Conservation (phyloP, 1,284 basidiomycete species). For the Leccinum solheimii region DNA sequence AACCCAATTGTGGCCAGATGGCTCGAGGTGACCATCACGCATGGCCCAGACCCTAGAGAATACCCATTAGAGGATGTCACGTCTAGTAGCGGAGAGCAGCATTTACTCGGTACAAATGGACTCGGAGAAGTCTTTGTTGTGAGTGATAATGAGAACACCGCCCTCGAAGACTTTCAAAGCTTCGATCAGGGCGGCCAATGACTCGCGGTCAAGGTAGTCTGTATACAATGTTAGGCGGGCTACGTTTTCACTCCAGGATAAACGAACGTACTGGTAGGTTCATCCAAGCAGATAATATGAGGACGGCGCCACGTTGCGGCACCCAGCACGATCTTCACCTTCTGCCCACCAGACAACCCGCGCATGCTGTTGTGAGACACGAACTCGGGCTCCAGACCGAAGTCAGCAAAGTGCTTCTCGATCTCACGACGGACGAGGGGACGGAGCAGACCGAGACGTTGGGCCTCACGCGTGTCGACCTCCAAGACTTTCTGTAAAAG, state of each 20-base stretch:
- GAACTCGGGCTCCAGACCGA: conserved; percentile 95
- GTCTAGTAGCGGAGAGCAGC: conserved; percentile 31
- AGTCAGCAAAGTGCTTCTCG: conserved; percentile 97
- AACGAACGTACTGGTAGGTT: conserved; percentile 79
- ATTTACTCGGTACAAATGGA: conserved; percentile 78
- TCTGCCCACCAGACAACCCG: conserved; percentile 98
- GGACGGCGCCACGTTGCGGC: conserved; percentile 98
- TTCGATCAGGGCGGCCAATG: conserved; percentile 93
- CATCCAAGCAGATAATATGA: conserved; percentile 96
- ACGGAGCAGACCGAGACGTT: conserved; percentile 93
- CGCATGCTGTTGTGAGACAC: conserved; percentile 97
- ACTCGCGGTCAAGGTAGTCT: conserved; percentile 98
- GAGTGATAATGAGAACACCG: conserved; percentile 95
- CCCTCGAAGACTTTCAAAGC: conserved; percentile 96
- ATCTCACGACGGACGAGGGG: conserved; percentile 97
- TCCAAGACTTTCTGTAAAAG: conserved; percentile 82
- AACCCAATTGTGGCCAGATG: conserved; percentile 98
- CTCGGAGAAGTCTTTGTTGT: conserved; percentile 98
- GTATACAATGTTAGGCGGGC: conserved; percentile 15
- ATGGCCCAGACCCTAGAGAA: conserved; percentile 82
- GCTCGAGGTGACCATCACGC: conserved; percentile 89
- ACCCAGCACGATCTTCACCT: conserved; percentile 99
- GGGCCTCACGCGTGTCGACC: conserved; percentile 96
- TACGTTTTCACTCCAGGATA: neutral
- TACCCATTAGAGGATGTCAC: conserved; percentile 1